Conservation (phyloP, 352 stramenopile species). For the Globisporangium mamillatum region DNA sequence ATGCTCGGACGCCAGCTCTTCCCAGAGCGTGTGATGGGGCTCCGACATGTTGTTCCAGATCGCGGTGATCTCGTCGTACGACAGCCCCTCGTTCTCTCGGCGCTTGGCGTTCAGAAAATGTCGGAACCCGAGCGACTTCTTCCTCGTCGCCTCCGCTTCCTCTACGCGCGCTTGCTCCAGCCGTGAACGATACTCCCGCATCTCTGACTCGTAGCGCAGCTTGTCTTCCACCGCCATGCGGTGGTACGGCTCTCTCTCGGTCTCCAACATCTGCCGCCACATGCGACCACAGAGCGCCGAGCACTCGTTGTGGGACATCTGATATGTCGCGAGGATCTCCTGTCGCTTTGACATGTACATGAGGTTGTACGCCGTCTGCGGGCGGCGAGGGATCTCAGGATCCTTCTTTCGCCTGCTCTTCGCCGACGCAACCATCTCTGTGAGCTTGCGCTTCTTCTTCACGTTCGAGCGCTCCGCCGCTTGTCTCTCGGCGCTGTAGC, state of each 20-base stretch:
- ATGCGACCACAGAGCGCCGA: constrained; percentile 52
- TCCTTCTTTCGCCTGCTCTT: constrained; percentile 25
- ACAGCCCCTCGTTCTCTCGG: constrained; percentile 25
- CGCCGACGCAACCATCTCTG: neutral
- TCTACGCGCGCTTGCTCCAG: constrained; percentile 11
- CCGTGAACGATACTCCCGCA: constrained; percentile 26
- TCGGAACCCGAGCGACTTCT: constrained; percentile 30
- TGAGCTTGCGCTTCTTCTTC: constrained; percentile 18
- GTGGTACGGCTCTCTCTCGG: constrained; percentile 48
- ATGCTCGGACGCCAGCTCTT: constrained; percentile 29
- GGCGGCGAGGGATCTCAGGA: constrained; percentile 23
- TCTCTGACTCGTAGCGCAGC: constrained; percentile 40
- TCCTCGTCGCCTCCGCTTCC: constrained; percentile 11
- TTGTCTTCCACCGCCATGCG: constrained; percentile 54
- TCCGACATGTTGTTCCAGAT: constrained; percentile 37
- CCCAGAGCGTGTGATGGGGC: constrained; percentile 35
- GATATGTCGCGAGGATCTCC: constrained; percentile 47
- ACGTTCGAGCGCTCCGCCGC: constrained; percentile 1
- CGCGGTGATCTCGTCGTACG: constrained; percentile 26
- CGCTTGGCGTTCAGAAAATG: constrained; percentile 35
- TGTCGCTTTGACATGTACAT: constrained; percentile 60
- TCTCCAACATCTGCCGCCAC: constrained; percentile 57
- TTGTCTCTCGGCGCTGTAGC: constrained; percentile 8
- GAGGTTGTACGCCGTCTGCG: constrained; percentile 57
- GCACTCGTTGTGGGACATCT: constrained; percentile 70